Conservation (phyloP, 192 early-diverging fungal species). For the Podila epicladia region DNA sequence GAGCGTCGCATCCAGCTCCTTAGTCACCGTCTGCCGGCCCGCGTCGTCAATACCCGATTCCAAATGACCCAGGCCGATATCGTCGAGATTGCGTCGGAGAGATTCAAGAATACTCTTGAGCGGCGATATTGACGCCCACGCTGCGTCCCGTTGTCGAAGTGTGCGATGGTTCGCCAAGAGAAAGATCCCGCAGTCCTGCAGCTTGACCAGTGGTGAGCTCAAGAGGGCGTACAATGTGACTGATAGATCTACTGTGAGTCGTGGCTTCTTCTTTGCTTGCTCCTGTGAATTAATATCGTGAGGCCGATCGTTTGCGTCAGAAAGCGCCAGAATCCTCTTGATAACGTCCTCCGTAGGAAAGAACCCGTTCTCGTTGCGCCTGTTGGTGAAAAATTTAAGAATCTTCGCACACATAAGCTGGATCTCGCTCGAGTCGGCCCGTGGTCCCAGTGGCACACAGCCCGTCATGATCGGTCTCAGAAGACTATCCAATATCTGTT, state of each 20-base stretch:
- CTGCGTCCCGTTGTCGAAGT: constrained; percentile 1
- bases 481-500: constrained; percentile 13
- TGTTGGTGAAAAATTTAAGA: constrained; percentile 20
- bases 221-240: constrained; percentile 6
- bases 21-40: background rate
- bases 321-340: constrained; percentile 8
- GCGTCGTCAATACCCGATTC: background rate
- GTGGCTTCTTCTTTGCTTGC: background rate
- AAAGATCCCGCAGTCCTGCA: constrained; percentile 36
- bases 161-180: constrained; percentile 20
- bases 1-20: constrained; percentile 8
- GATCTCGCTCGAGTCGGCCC: constrained; percentile 21
- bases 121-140: constrained; percentile 8
- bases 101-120: constrained; percentile 12
- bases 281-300: background rate
- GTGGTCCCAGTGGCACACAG: constrained; percentile 11
- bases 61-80: background rate
- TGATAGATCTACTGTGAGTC: background rate
- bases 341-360: constrained; percentile 13
- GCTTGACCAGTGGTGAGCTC: constrained; percentile 22
- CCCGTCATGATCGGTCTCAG: constrained; percentile 27
- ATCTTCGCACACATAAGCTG: constrained; percentile 44
- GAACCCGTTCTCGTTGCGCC: background rate
- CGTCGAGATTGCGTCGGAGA: background rate
- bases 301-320: background rate